Percentiles rank a stretch among this genome's conserved stretches.
Conservation (phyloP, 495 filamentous ascomycete genomes). For the Bathelium albidoporum region DNA sequence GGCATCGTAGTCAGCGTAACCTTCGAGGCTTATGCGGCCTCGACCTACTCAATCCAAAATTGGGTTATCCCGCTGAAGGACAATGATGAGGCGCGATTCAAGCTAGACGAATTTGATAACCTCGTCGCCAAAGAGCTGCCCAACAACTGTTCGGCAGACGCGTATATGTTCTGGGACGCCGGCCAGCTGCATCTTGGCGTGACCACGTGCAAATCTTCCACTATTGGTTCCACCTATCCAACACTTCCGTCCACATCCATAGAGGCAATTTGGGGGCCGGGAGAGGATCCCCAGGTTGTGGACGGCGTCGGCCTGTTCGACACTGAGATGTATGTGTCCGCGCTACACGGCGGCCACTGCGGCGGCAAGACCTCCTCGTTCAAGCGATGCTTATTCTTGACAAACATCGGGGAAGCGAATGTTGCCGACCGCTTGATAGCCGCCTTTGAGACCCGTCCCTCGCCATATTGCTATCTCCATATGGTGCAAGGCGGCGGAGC, state of each 20-base stretch:
- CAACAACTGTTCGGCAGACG: conserved; percentile 42
- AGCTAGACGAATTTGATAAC: conserved; percentile 38
- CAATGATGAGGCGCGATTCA: conserved; percentile 29
- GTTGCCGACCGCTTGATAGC: conserved; percentile 34
- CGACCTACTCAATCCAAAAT: conserved; percentile 37
- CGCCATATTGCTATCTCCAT: conserved; percentile 52
- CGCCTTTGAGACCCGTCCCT: conserved; percentile 42
- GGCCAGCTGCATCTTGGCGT: conserved; percentile 44
- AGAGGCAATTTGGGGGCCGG: conserved; percentile 31
- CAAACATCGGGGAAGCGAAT: conserved; percentile 35
- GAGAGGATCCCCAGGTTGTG: conserved; percentile 30
- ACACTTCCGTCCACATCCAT: conserved; percentile 17
- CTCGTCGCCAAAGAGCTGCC: conserved; percentile 35
- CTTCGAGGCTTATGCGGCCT: conserved; percentile 42
- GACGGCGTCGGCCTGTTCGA: conserved; percentile 47
- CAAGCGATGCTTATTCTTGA: conserved; percentile 56
- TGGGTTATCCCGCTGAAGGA: conserved; percentile 42
- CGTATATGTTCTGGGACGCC: conserved; percentile 46
- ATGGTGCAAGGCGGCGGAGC: conserved; percentile 51
- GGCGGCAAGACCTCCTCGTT: conserved; percentile 52
- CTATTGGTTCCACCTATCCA: conserved; percentile 21
- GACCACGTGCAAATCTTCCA: conserved; percentile 40
- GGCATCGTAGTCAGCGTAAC: conserved; percentile 50
- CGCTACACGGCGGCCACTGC: conserved; percentile 50
- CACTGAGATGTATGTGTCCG: conserved; percentile 51